These are phyloP conservation scores for Quillaja saponaria DNA, from an alignment of 306 rosid genomes.

Conservation along the genomic window DNA sequence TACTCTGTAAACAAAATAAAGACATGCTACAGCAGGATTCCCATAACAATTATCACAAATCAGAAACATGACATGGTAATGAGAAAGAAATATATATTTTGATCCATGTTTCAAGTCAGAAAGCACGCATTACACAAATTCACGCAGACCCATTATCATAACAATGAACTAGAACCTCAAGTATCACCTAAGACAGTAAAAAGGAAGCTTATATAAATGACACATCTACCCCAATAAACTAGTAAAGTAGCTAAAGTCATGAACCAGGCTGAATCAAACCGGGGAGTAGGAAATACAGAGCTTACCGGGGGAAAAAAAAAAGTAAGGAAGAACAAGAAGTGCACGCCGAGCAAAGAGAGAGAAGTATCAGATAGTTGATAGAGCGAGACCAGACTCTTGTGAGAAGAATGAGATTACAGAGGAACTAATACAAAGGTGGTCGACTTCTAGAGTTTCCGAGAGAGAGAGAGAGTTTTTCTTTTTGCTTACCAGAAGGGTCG, in stretches of 20 bases:
- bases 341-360: background rate
- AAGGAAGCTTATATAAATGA: background rate
- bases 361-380: background rate
- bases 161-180: background rate
- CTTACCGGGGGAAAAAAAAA: background rate
- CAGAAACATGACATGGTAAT: too few species aligned
- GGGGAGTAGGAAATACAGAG: background rate
- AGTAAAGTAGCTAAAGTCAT: background rate
- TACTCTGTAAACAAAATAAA: background rate
- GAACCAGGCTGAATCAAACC: conserved; percentile 14
- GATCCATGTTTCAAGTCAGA: too few species aligned
- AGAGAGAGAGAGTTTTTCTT: conserved; percentile 3
- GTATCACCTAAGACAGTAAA: background rate
- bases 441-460: conserved; percentile 44
- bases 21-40: background rate
- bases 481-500: too few species aligned
- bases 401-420: background rate
- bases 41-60: background rate
- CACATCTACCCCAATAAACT: background rate
- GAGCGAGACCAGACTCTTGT: background rate
- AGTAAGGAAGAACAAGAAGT: background rate
- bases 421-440: conserved; percentile 16
- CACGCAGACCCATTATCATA: background rate
- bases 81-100: too few species aligned
- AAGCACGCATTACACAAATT: background rate